These are phyloP conservation scores for Passalora sequoiae DNA, from an alignment of 2,329 filamentous ascomycete genomes.

Conservation along the genomic window DNA sequence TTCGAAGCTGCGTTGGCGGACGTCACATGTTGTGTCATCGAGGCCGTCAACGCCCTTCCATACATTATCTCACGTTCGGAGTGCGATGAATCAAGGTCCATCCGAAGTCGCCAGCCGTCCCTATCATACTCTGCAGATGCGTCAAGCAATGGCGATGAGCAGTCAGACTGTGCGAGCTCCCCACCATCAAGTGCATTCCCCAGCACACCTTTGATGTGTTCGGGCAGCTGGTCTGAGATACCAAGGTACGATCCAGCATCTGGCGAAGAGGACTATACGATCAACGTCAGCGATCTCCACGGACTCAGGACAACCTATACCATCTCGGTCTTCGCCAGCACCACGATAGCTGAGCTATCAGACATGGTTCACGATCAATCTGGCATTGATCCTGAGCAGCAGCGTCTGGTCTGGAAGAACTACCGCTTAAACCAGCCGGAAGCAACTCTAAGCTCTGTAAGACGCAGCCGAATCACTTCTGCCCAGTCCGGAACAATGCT, in stretches of 20 bases:
- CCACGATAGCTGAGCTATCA: constrained; percentile 13
- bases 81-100: neutral
- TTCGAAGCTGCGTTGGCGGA: constrained; percentile 8
- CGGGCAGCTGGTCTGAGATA: neutral
- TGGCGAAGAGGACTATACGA: constrained; percentile 5
- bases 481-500: neutral
- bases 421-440: constrained; percentile 17
- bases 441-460: constrained; percentile 10
- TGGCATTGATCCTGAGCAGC: constrained; percentile 9
- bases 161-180: neutral
- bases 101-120: neutral
- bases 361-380: constrained; percentile 11
- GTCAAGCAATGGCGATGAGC: neutral
- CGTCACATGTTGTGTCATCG: constrained; percentile 14
- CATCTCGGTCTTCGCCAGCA: constrained; percentile 9
- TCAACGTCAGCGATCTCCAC: constrained; percentile 6
- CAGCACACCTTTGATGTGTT: constrained; percentile 1
- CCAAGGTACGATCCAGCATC: neutral
- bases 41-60: constrained; percentile 12
- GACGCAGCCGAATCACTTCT: neutral
- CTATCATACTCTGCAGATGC: neutral
- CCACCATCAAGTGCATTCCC: neutral
- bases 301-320: constrained; percentile 2
- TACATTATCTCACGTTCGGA: constrained; percentile 5
- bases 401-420: constrained; percentile 14